Conservation (phyloP, 2,329 filamentous ascomycete species). For the Talaromyces sp. region DNA sequence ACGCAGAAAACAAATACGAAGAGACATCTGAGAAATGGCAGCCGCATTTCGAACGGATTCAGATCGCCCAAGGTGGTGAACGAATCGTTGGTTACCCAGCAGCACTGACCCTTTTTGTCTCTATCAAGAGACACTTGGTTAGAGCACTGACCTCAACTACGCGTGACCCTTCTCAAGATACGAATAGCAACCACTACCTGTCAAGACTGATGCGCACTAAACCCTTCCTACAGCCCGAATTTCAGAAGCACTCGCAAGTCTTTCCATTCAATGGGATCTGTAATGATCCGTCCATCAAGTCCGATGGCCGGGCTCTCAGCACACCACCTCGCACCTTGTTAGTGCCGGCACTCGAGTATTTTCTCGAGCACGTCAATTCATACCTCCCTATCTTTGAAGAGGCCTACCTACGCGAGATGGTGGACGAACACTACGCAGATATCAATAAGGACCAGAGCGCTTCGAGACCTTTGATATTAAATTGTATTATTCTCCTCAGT, state of each 20-base stretch:
- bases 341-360: background rate
- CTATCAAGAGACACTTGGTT: conserved; percentile 3
- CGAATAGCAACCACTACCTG: background rate
- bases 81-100: conserved; percentile 7
- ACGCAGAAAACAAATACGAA: background rate
- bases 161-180: background rate
- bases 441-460: background rate
- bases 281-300: background rate
- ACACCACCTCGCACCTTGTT: background rate
- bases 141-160: background rate
- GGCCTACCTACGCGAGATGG: background rate
- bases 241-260: background rate
- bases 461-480: background rate
- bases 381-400: conserved; percentile 7
- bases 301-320: background rate
- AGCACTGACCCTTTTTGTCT: conserved; percentile 3
- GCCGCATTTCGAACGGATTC: conserved; percentile 1
- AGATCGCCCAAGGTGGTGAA: conserved; percentile 9
- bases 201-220: background rate
- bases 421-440: conserved; percentile 5
- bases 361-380: conserved; percentile 1
- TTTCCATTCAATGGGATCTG: conserved; percentile 3
- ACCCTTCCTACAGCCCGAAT: background rate
- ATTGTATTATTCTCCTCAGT: background rate
- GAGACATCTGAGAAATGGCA: background rate